Evolutionary conservation across 2,329 filamentous ascomycete species (phyloP), one percentile per base, ranked within the genome.

Genomic region (Aspergillus awamori): DNA sequence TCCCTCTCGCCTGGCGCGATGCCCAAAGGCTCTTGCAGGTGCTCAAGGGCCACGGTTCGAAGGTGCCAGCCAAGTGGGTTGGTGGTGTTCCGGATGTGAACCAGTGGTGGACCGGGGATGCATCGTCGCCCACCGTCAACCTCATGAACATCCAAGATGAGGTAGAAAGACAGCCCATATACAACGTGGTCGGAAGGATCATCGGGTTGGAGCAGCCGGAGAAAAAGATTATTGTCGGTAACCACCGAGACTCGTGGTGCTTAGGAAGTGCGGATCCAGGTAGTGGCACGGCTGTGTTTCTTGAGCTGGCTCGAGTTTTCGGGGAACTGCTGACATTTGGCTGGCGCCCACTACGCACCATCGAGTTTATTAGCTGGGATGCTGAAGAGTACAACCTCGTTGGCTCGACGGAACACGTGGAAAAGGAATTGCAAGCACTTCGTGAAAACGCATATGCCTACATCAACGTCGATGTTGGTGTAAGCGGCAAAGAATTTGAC

Each of bases 351-450:
- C 82, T 96, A 15, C 89, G 95, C n/a, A 96, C 92, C 3, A 96
- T 99, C 65, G 91, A 96, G 74, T 98, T 99, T 76, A 93, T 93
- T 72, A 97, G 92, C 36, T 99, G 95, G 95, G 95, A 99, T 75
- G 95, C 87, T 4, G 89, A 89, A 68, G 92, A 94, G 76, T 98
- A 97, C 80, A 97, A 97, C 76, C 81, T 95, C 49, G 91, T 97
- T 60, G 95, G 95, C 8, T 96, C 92, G 10, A 98, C 95, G 1
- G 95, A 99, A 75, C 94, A 90, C 70, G 95, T 99, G 49, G 95
- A 99, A 78, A 89, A 90, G 51, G 89, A 94, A 67, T 82, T 92
- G 28, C 87, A 93, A 0, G 75, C 80, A 3, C 82, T 99, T 6
- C 89, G 91, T 45, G 80, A 84, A 17, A 85, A 95, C 68, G 94